Percentiles rank a stretch among this genome's conserved stretches.
Evolutionary conservation across 805 yeast species (phyloP).

Genomic region (Spathaspora arborariae): DNA sequence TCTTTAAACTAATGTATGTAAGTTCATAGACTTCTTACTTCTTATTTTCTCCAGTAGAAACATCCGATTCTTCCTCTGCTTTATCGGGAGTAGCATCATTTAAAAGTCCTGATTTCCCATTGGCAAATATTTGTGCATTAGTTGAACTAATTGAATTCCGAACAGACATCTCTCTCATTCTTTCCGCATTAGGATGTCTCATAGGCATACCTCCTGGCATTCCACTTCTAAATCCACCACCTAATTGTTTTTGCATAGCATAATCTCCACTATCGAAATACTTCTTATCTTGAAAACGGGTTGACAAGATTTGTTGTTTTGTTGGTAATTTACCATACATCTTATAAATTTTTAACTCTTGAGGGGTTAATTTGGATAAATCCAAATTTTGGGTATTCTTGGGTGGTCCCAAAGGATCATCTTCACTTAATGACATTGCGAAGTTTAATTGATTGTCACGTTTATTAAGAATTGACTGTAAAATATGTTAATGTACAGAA

Average conservation of each 20-base stretch:
- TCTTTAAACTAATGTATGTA: background rate
- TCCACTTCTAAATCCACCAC: constrained; percentile 15
- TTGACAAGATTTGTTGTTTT: constrained; percentile 67
- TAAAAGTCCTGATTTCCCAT: constrained; percentile 53
- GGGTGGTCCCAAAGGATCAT: constrained; percentile 51
- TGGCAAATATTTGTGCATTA: constrained; percentile 39
- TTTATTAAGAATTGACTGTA: too few relatives aligned
- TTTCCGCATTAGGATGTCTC: constrained; percentile 53
- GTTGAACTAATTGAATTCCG: constrained; percentile 54
- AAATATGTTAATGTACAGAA: too few relatives aligned
- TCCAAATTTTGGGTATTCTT: constrained; percentile 46
- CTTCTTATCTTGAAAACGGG: constrained; percentile 81
- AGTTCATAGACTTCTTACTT: background rate
- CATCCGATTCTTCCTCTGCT: constrained; percentile 12
- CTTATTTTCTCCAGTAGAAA: background rate
- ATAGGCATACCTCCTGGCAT: constrained; percentile 36
- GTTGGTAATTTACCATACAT: constrained; percentile 86
- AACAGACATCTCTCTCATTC: constrained; percentile 54
- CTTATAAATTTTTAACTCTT: constrained; percentile 72
- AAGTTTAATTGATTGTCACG: background rate
- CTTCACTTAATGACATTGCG: constrained; percentile 35
- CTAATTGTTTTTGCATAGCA: constrained; percentile 62
- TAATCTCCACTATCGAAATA: constrained; percentile 94
- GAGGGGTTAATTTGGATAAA: constrained; percentile 60
- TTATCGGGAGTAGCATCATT: constrained; percentile 44